Base-by-base conservation (phyloP, 2,329 filamentous ascomycete genomes). In the Fusarium domesticum region DNA sequence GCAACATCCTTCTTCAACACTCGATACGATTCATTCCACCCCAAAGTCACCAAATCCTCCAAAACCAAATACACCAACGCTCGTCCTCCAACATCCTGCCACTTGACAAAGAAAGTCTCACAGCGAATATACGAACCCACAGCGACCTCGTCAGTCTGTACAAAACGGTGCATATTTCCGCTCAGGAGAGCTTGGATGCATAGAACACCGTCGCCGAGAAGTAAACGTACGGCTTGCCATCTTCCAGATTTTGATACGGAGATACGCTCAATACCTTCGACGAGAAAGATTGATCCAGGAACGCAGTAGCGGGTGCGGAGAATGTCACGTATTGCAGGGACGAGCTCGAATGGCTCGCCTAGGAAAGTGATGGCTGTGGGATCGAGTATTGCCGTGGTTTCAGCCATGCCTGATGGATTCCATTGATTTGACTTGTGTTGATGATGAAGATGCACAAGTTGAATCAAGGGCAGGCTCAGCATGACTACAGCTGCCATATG, bases 121-220 rank as follows among this genome's bases (percentile, higher is more conserved):
- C 77, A 54, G 30, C 66, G 68, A 17, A 80, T 68, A 52, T 77
- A 78, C 33, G 69, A 70, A 1, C 77, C 77, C 10, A 73, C 63
- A 4, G 61, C 63, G 28, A 80, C 53, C n/a, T 71, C 67, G 2
- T 68, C 70, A 1, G 57, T 58, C 32, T 76, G 69, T 7, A 78
- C 64, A n/a, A 76, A 69, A 4, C 68, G 65, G 39, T 80, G 75
- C 61, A 75, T 67, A 36, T 69, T 68, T 1, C 68, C 62, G 6
- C 62, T 60, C 33, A 80, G 58, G 6, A 81, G 59, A 0, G 75
- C 75, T 57, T 81, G 77, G n/a, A 81, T 68, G 50, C 74, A 79
- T 4, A 78, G 58, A 53, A 73, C 66, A 1, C 77, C 76, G 50
- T 81, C 77, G 30, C 76, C 73, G 0, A 81, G 68, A 0, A 80